phyloP scores from a whole-genome alignment of 108 stramenopile species.

The Nitzschia putrida region DNA sequence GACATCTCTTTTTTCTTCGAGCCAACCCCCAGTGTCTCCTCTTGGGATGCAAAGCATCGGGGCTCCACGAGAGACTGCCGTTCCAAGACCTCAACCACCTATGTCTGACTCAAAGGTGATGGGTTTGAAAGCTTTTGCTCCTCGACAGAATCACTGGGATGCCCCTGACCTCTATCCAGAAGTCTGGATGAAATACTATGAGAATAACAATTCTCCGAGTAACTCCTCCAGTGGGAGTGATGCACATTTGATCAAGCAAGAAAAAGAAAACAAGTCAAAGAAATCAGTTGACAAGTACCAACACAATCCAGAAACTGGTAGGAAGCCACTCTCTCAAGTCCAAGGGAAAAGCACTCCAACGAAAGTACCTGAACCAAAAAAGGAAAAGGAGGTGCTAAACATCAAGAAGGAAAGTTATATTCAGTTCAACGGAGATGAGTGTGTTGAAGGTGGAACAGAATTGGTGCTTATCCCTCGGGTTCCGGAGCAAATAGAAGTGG shows the following conservation, averaged over 20 bases:
- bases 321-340: too few species aligned
- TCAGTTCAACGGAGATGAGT: background rate
- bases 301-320: background rate
- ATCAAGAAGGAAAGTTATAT: background rate
- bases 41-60: background rate
- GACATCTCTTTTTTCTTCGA: background rate
- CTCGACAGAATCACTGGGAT: conserved; percentile 6
- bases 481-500: background rate
- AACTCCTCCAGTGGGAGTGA: conserved; percentile 15
- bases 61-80: background rate
- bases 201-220: background rate
- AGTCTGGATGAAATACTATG: conserved; percentile 8
- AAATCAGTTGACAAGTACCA: background rate
- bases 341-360: background rate
- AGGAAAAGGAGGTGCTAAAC: background rate
- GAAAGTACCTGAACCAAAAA: background rate
- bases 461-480: conserved; percentile 8
- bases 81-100: background rate
- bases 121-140: background rate
- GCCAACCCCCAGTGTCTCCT: background rate
- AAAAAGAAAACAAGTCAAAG: background rate
- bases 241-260: conserved; percentile 4
- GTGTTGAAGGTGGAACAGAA: conserved; percentile 2
- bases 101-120: background rate
- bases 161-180: conserved; percentile 8